Evolutionary conservation across 2,329 filamentous ascomycete species (phyloP).

Genomic region (Alternaria sp.): DNA sequence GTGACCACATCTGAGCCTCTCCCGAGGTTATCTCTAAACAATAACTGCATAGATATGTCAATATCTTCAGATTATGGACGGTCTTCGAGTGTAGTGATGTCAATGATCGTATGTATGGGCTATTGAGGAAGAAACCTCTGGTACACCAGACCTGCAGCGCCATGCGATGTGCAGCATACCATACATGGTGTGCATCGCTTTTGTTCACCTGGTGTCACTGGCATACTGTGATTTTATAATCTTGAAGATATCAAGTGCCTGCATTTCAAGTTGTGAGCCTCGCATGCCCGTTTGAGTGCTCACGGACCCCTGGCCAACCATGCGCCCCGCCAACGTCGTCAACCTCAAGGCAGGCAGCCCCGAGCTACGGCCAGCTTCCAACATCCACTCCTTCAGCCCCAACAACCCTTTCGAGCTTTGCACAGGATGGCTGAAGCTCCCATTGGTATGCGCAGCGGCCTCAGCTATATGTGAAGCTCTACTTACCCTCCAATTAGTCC

Average conservation of each 20-base stretch:
- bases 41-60: neutral
- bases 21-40: neutral
- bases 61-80: no score
- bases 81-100: neutral
- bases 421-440: constrained; percentile 56
- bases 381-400: constrained; percentile 13
- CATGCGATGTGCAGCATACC: neutral
- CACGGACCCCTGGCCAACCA: constrained; percentile 31
- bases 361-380: constrained; percentile 19
- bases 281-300: constrained; percentile 22
- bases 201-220: neutral
- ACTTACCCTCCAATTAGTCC: constrained; percentile 67
- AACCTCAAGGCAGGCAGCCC: constrained; percentile 24
- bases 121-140: neutral
- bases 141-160: neutral
- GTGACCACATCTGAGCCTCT: constrained; percentile 2
- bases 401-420: constrained; percentile 21
- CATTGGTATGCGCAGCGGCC: constrained; percentile 51
- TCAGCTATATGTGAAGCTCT: constrained; percentile 12
- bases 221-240: neutral
- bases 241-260: neutral
- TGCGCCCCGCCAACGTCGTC: constrained; percentile 40
- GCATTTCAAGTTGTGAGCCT: constrained; percentile 9
- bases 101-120: neutral
- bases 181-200: neutral